phyloP scores from a whole-genome alignment of 345 rosid species.

The Streptanthus diversifolius region DNA sequence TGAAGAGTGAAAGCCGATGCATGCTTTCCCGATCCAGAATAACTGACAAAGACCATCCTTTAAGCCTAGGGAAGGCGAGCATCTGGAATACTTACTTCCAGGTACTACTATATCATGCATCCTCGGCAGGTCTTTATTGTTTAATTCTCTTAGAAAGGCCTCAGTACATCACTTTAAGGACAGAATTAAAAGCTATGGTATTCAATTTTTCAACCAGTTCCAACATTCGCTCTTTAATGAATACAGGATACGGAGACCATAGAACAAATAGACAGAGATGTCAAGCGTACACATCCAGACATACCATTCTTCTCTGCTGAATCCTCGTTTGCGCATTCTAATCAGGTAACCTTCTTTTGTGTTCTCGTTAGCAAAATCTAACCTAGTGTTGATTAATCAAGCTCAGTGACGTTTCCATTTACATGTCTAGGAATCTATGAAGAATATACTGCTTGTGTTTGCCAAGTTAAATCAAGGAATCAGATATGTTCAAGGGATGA shows the following conservation, averaged over 20 bases:
- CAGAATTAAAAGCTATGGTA: not conserved
- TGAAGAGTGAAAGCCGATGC: constrained; percentile 54
- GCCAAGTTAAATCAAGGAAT: constrained; percentile 98
- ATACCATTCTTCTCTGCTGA: constrained; percentile 90
- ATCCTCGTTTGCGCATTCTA: constrained; percentile 62
- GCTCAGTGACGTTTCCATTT: constrained; percentile 25
- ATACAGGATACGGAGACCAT: constrained; percentile 80
- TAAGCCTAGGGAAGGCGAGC: constrained; percentile 88
- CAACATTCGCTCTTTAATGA: not conserved
- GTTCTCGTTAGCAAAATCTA: constrained; percentile 8
- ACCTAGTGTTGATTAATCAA: constrained; percentile 4
- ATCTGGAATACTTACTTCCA: constrained; percentile 94
- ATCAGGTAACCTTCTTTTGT: constrained; percentile 61
- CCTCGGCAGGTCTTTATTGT: not conserved
- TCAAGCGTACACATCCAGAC: constrained; percentile 96
- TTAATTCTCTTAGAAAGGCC: not conserved
- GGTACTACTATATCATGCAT: constrained; percentile 47
- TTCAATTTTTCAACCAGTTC: not conserved
- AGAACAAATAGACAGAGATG: constrained; percentile 97
- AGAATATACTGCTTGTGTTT: constrained; percentile 71
- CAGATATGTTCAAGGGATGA: constrained; percentile 99
- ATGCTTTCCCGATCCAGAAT: constrained; percentile 75
- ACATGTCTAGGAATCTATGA: constrained; percentile 75
- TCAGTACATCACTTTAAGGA: not conserved
- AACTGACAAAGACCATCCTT: constrained; percentile 88